phyloP scores from a whole-genome alignment of 805 yeast species.

The Candida morakotiae region DNA sequence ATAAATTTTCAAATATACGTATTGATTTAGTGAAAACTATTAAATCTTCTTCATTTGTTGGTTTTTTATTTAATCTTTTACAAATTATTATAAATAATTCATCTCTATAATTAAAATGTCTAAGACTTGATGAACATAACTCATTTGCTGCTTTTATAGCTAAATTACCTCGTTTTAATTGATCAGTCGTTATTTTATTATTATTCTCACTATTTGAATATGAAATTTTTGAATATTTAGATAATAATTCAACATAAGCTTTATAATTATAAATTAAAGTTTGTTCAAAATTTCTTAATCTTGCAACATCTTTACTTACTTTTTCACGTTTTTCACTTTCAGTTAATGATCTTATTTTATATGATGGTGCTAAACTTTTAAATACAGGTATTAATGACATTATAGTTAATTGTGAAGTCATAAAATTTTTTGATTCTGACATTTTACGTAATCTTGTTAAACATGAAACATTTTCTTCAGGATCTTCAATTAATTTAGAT shows the following conservation, averaged over 20 bases:
- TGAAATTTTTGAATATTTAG: constrained; percentile 37
- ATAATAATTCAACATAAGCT: constrained; percentile 56
- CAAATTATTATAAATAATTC: constrained; percentile 67
- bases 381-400: constrained; percentile 80
- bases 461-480: constrained; percentile 74
- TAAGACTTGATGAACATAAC: constrained; percentile 53
- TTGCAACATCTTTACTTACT: constrained; percentile 78
- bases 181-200: constrained; percentile 26
- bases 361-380: constrained; percentile 83
- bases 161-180: constrained; percentile 46
- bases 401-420: constrained; percentile 66
- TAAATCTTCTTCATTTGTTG: constrained; percentile 44
- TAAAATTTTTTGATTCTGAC: constrained; percentile 64
- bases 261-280: constrained; percentile 65
- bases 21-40: constrained; percentile 56
- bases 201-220: constrained; percentile 33
- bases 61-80: constrained; percentile 62
- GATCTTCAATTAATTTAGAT: constrained; percentile 74
- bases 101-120: constrained; percentile 78
- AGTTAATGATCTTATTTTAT: constrained; percentile 75
- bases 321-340: constrained; percentile 79
- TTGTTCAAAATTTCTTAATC: constrained; percentile 78
- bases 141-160: constrained; percentile 81
- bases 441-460: constrained; percentile 66
- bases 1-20: constrained; percentile 61